A percentile compares a stretch with the other conserved stretches of the same genome.
These are phyloP conservation scores for Metschnikowia picachoensis DNA, from an alignment of 805 yeast species.

Conservation along the genomic window DNA sequence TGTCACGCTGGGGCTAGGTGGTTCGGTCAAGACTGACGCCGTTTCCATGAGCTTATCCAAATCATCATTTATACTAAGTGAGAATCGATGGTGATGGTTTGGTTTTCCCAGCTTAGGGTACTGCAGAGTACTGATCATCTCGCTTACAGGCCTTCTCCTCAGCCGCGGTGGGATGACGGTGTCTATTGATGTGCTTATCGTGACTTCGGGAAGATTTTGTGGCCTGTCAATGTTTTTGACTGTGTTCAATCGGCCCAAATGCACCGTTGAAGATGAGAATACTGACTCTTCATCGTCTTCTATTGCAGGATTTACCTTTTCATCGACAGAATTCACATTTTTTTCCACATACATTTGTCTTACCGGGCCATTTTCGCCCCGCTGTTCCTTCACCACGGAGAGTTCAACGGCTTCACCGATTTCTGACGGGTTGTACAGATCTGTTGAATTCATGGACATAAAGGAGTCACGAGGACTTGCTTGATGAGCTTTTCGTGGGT, in stretches of 20 bases:
- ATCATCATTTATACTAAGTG: constrained; percentile 33
- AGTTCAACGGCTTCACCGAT: constrained; percentile 21
- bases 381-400: constrained; percentile 9
- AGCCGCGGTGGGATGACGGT: constrained; percentile 39
- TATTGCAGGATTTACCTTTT: not conserved
- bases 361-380: constrained; percentile 8
- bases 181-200: constrained; percentile 34
- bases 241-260: constrained; percentile 22
- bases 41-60: constrained; percentile 37
- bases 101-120: not conserved
- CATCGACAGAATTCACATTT: not conserved
- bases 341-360: constrained; percentile 12
- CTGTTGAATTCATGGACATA: constrained; percentile 10
- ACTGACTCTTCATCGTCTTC: constrained; percentile 14
- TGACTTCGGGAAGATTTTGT: constrained; percentile 23
- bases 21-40: constrained; percentile 20
- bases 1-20: not conserved
- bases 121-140: constrained; percentile 5
- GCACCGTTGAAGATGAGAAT: constrained; percentile 16
- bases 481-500: not conserved
- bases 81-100: constrained; percentile 14
- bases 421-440: constrained; percentile 19
- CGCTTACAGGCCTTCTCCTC: constrained; percentile 35
- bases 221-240: constrained; percentile 11
- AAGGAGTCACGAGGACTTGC: constrained; percentile 5